Evolutionary conservation across 2,329 filamentous ascomycete species (phyloP), one percentile per base, ranked within the genome.

Genomic region (Pseudonectria buxi): DNA sequence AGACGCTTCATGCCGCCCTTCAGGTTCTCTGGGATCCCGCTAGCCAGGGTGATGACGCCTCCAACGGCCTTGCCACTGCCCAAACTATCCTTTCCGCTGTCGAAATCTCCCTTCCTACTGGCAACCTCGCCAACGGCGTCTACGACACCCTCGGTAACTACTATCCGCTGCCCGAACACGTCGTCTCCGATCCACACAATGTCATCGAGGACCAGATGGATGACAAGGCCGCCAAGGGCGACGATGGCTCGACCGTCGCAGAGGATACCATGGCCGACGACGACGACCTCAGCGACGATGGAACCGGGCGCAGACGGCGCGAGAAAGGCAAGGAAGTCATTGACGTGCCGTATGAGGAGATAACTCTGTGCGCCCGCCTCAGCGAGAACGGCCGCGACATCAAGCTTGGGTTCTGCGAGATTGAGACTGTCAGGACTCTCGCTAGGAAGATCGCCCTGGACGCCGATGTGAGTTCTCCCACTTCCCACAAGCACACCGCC

Each of bases 41-140:
- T 15, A 43, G 40, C 5, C 51, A 56, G n/a, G 53, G 56, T 29
- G 51, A 62, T 3, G 63, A 65, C 26, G 58, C 56, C 4, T 51
- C 54, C 4, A 53, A 63, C 9, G 68, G 63, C 13, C 54, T 85
- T 7, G 69, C 66, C 18, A 86, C 81, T 3, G 89, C 89, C 6
- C 88, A 95, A 64, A 76, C 74, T 36, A 83, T 95, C 37, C 64
- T 95, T 6, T 78, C 83, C 51, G 88, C 88, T 2, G 82, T 79
- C 7, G 87, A 81, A 15, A 73, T 89, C 24, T 87, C 82, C 0
- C 62, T 88, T 10, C 83, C 84, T 0, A 84, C 81, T 0, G 84
- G 85, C 1, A 73, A 87, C 50, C 59, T 89, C 14, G 75, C 76
- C 26, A 76, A 84, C 36, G 83, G 83, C 9, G 79, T 72, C 13